Percentiles rank a stretch among this genome's conserved stretches.
Evolutionary conservation across 306 rosid species (phyloP).

Genomic region (Pyrus bretschneideri): DNA sequence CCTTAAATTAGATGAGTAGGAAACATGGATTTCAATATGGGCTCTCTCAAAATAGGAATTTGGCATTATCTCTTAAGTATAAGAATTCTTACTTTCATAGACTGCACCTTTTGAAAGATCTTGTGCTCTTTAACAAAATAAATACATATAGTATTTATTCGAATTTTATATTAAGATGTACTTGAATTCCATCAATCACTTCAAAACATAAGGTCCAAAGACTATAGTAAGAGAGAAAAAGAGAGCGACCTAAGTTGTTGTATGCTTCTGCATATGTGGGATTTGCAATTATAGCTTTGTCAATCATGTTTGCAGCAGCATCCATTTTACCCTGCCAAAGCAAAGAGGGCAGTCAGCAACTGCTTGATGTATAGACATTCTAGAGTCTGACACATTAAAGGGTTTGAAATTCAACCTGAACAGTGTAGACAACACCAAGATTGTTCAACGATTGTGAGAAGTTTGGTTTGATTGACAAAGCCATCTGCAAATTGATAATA

Average conservation of each 20-base stretch:
- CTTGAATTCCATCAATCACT: background rate
- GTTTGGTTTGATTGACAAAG: constrained; percentile 86
- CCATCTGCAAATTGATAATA: constrained; percentile 52
- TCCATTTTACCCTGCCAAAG: constrained; percentile 94
- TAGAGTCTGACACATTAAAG: constrained; percentile 14
- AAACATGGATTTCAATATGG: background rate
- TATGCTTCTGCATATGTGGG: constrained; percentile 98
- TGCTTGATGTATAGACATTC: constrained; percentile 6
- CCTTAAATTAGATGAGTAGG: background rate
- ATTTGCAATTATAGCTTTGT: constrained; percentile 93
- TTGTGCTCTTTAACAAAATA: background rate
- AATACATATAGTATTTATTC: background rate
- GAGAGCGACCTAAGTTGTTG: constrained; percentile 76
- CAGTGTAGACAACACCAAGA: constrained; percentile 98
- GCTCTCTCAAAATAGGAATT: background rate
- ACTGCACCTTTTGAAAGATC: background rate
- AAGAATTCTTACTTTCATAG: background rate
- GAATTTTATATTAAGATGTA: background rate
- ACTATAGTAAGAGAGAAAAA: background rate
- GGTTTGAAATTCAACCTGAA: constrained; percentile 54
- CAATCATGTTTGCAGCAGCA: constrained; percentile 97
- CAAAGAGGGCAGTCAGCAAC: constrained; percentile 18
- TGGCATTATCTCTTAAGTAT: background rate
- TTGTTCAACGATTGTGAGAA: constrained; percentile 97
- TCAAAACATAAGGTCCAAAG: background rate